Percentiles rank a stretch among this genome's conserved stretches.
phyloP scores from a whole-genome alignment of 2,329 filamentous ascomycete species.

The Scedosporium boydii region DNA sequence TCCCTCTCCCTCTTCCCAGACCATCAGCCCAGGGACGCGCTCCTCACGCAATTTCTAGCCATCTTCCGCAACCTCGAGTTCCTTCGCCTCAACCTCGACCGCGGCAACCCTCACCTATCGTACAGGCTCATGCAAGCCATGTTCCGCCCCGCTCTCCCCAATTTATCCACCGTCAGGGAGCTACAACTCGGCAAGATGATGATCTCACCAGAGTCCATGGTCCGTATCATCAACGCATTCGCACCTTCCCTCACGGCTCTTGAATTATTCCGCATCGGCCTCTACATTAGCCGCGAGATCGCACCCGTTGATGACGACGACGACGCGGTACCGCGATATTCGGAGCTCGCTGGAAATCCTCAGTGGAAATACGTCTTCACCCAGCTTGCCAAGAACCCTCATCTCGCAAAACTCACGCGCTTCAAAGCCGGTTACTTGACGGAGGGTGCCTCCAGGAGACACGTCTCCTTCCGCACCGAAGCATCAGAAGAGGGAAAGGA shows the following conservation, averaged over 20 bases:
- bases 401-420: background rate
- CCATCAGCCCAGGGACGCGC: background rate
- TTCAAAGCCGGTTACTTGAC: constrained; percentile 1
- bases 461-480: background rate
- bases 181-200: constrained; percentile 5
- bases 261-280: constrained; percentile 1
- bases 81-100: constrained; percentile 5
- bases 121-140: background rate
- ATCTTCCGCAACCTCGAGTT: background rate
- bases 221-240: background rate
- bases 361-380: background rate
- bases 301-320: background rate
- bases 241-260: background rate
- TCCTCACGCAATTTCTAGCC: background rate
- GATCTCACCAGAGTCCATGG: background rate
- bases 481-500: background rate
- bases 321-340: background rate
- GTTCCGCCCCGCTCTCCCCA: background rate
- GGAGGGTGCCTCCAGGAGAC: background rate
- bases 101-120: background rate
- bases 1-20: background rate
- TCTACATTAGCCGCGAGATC: background rate
- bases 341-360: background rate
- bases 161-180: background rate
- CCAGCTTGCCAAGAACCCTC: background rate